A percentile compares a stretch with the other conserved stretches of the same genome.
phyloP scores from a whole-genome alignment of 2,329 filamentous ascomycete genomes.

The Fusarium citri region DNA sequence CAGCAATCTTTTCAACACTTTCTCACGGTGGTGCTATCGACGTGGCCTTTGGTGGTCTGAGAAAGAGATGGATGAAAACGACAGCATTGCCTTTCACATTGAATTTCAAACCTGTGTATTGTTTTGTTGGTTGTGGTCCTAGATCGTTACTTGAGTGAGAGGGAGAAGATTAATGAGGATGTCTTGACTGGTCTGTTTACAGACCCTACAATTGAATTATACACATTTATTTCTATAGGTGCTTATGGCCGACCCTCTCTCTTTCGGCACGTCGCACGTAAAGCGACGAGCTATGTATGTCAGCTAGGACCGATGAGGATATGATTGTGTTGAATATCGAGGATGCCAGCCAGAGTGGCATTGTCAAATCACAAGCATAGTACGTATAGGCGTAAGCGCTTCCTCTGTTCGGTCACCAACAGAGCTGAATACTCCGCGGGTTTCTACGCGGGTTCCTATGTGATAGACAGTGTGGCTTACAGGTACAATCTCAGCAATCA shows the following conservation, averaged over 20 bases:
- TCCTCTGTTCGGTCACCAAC: background rate
- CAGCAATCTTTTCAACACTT: background rate
- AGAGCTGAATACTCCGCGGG: background rate
- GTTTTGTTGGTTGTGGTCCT: background rate
- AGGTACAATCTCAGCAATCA: background rate
- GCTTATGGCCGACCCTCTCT: background rate
- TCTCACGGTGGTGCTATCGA: conserved; percentile 9
- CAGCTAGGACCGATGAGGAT: background rate
- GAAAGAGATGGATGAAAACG: conserved; percentile 22
- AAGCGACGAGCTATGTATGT: background rate
- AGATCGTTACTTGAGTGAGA: background rate
- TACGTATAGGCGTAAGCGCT: background rate
- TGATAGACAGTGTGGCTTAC: conserved; percentile 11
- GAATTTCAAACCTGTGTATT: conserved; percentile 1
- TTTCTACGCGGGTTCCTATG: background rate
- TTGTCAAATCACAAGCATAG: conserved; percentile 13
- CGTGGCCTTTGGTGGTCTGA: conserved; percentile 22
- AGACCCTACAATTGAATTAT: conserved; percentile 6
- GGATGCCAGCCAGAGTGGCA: background rate
- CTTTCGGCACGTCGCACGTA: background rate
- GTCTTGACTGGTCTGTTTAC: conserved; percentile 11
- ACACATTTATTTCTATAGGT: background rate
- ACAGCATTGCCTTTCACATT: background rate
- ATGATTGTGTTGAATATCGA: background rate
- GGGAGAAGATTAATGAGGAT: conserved; percentile 13